Percentiles rank a stretch among this genome's conserved stretches.
Evolutionary conservation across 164 flowering plant genomes (phyloP).

Genomic region (Kalanchoe fedtschenkoi): DNA sequence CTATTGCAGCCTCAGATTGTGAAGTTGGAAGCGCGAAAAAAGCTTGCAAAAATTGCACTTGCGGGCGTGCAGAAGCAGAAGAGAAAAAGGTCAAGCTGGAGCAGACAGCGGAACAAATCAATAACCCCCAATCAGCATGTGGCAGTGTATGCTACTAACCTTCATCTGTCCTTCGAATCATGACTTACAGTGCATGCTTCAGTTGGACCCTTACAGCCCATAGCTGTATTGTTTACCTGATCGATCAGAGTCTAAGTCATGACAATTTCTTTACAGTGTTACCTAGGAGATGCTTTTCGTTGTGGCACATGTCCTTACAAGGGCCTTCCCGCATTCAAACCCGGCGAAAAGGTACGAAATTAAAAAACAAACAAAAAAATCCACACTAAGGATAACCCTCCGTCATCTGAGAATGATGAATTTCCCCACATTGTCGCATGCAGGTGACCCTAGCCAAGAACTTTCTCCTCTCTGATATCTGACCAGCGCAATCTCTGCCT

Average conservation of each 20-base stretch:
- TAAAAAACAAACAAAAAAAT: not conserved
- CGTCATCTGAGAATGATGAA: not conserved
- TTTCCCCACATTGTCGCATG: not conserved
- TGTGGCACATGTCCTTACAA: slow-evolving; percentile 89
- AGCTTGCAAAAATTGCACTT: slow-evolving; percentile 95
- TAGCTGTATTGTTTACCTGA: not conserved
- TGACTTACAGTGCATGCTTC: not conserved
- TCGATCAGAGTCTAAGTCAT: not conserved
- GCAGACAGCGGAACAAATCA: slow-evolving; percentile 55
- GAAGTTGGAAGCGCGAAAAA: slow-evolving; percentile 85
- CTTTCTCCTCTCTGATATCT: slow-evolving; percentile 1
- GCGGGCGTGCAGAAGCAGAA: slow-evolving; percentile 91
- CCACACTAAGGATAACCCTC: too few species aligned
- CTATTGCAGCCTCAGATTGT: slow-evolving; percentile 64
- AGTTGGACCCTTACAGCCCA: not conserved
- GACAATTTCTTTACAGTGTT: slow-evolving; percentile 50
- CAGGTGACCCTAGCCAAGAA: not conserved
- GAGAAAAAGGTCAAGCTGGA: slow-evolving; percentile 58
- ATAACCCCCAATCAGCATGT: slow-evolving; percentile 90
- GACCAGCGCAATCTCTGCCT: too few species aligned
- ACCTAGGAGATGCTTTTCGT: slow-evolving; percentile 96
- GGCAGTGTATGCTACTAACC: slow-evolving; percentile 60
- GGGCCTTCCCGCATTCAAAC: slow-evolving; percentile 84
- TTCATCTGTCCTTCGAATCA: not conserved
- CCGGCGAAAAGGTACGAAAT: slow-evolving; percentile 76